A percentile compares a stretch with the other conserved stretches of the same genome.
These are phyloP conservation scores for Pleurostoma richardsiae DNA, from an alignment of 2,329 filamentous ascomycete species.

Conservation along the genomic window DNA sequence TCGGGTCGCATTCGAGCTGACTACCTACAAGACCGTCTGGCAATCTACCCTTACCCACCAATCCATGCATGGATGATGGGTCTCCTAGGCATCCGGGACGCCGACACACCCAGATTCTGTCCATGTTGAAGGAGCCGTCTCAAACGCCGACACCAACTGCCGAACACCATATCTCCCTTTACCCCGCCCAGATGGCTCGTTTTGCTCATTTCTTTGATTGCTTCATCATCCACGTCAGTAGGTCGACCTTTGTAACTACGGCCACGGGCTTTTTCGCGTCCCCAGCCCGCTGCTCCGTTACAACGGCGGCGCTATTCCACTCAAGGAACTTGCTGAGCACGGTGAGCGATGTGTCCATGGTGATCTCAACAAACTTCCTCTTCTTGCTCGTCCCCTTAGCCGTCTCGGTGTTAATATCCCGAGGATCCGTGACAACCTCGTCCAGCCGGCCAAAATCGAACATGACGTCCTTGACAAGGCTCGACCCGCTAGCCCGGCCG, in stretches of 20 bases:
- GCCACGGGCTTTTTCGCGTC: slow-evolving; percentile 72
- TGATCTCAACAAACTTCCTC: slow-evolving; percentile 88
- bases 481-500: slow-evolving; percentile 70
- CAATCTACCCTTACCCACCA: background rate
- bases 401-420: slow-evolving; percentile 46
- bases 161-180: too few relatives aligned
- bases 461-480: slow-evolving; percentile 83
- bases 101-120: too few relatives aligned
- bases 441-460: slow-evolving; percentile 87
- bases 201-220: slow-evolving; percentile 36
- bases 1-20: too few relatives aligned
- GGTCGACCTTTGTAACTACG: slow-evolving; percentile 93
- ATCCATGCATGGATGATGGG: background rate
- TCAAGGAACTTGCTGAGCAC: slow-evolving; percentile 91
- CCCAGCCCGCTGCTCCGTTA: slow-evolving; percentile 67
- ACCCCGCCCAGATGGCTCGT: slow-evolving; percentile 4
- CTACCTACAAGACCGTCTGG: background rate
- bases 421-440: slow-evolving; percentile 86
- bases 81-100: too few relatives aligned
- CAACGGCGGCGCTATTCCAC: slow-evolving; percentile 94
- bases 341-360: slow-evolving; percentile 77
- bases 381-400: slow-evolving; percentile 37
- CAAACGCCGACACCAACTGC: too few relatives aligned
- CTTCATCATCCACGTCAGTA: slow-evolving; percentile 88
- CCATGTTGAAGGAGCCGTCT: too few relatives aligned